Base-by-base conservation (phyloP, 805 yeast species). In the Yarrowia deformans region DNA sequence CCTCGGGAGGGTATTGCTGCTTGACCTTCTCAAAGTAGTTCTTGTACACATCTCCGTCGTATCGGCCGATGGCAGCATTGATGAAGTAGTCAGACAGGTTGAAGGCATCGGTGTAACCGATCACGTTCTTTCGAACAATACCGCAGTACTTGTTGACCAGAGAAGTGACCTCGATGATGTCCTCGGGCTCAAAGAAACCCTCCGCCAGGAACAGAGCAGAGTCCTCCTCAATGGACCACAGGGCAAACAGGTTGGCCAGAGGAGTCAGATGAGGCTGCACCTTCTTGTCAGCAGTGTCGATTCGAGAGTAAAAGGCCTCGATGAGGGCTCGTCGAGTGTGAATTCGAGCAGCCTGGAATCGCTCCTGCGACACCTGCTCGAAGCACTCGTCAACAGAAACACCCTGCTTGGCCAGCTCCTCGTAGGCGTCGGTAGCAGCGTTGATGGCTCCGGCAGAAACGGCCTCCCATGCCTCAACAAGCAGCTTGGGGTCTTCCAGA, bases 101-200 rank as follows among this genome's bases (percentile, higher is more conserved):
- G 83, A 93, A 93, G 0, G 96, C 84, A 79, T 93, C 98, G 3
- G 97, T 90, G 74, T 90, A 82, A 0, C 90, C 89, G 77, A 91
- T 86, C 66, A 89, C 90, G 74, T 89, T 87, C 42, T 86, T 85
- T 77, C 97, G 83, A 48, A 89, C 76, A 32, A 79, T 80, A 19
- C 81, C 78, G 71, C 89, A 80, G 71, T 87, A 76, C 61, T 76
- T 77, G 52, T 83, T 82, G 68, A 85, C 81, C 68, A 82, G 79
- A 6, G 75, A 76, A 55, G 84, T 83, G 52, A 84, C 73, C 9
- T 74, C 73, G 54, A 82, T 82, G 52, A 86, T 79, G 55, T 82
- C 82, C 7, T 80, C 80, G 7, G 89, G 79, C 10, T 85, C 78
- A 43, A 89, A 79, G 64, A 88, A 83, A 42, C 84, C 84, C 75